Conservation (phyloP, 2,329 filamentous ascomycete genomes). For the Cytospora piceicola region DNA sequence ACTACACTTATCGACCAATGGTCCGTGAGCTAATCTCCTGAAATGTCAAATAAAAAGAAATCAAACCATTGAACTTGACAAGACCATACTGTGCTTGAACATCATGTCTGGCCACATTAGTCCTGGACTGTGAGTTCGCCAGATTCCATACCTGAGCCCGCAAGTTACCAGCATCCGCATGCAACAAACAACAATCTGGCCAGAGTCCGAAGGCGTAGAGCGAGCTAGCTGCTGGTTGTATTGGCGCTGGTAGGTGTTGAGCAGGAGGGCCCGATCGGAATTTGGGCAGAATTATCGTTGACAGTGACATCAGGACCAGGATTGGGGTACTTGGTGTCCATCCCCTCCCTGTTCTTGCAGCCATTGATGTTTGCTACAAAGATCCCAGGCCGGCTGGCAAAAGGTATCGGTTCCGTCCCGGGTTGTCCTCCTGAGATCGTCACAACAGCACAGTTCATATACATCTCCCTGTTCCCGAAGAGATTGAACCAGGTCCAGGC, state of each 20-base stretch:
- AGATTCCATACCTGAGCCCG: no score
- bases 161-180: no score
- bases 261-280: conserved; percentile 7
- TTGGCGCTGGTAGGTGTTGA: background rate
- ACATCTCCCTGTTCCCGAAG: conserved; percentile 68
- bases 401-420: conserved; percentile 3
- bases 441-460: conserved; percentile 70
- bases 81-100: no score
- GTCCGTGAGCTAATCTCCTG: no score
- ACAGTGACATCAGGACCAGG: conserved; percentile 17
- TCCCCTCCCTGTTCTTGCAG: conserved; percentile 21
- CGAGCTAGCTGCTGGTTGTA: background rate
- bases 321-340: conserved; percentile 8
- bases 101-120: no score
- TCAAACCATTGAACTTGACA: no score
- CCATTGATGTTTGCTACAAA: conserved; percentile 24
- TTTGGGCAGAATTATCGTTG: conserved; percentile 7
- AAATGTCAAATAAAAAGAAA: no score
- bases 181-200: no score
- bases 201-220: no score
- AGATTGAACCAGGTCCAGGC: conserved; percentile 69
- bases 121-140: no score
- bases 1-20: no score
- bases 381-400: conserved; percentile 4
- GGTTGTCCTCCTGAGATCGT: conserved; percentile 44